These are phyloP conservation scores for Cadophora malorum DNA, from an alignment of 2,329 filamentous ascomycete species.

Conservation along the genomic window DNA sequence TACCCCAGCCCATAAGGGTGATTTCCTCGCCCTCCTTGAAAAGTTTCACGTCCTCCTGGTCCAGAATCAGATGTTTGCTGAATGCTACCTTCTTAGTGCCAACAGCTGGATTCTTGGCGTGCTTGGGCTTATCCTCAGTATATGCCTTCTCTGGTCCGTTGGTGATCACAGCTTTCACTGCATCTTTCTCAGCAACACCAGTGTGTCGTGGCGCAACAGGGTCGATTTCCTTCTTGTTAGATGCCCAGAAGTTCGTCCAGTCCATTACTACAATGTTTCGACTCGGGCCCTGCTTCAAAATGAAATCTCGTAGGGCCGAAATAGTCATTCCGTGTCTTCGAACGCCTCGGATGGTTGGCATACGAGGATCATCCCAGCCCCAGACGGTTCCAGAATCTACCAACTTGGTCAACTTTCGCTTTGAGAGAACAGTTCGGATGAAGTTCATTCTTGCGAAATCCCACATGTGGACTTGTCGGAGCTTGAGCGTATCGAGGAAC, in stretches of 20 bases:
- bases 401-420: conserved; percentile 85
- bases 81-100: conserved; percentile 87
- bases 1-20: conserved; percentile 97
- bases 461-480: conserved; percentile 83
- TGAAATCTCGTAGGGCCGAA: conserved; percentile 80
- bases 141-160: conserved; percentile 68
- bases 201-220: conserved; percentile 77
- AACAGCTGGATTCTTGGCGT: conserved; percentile 85
- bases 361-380: conserved; percentile 87
- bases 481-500: conserved; percentile 76
- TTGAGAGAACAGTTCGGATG: conserved; percentile 80
- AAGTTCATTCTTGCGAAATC: conserved; percentile 88
- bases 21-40: conserved; percentile 90
- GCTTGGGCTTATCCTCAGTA: conserved; percentile 80
- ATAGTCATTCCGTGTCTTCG: conserved; percentile 80
- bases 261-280: conserved; percentile 86
- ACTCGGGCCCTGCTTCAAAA: conserved; percentile 82
- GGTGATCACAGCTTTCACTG: conserved; percentile 72
- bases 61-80: conserved; percentile 76
- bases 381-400: conserved; percentile 78
- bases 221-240: conserved; percentile 85
- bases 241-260: conserved; percentile 74
- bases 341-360: conserved; percentile 84
- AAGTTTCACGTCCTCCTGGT: conserved; percentile 83
- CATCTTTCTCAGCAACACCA: conserved; percentile 72